Base-by-base conservation (phyloP, 805 yeast genomes). In the Metschnikowia reukaufii region DNA sequence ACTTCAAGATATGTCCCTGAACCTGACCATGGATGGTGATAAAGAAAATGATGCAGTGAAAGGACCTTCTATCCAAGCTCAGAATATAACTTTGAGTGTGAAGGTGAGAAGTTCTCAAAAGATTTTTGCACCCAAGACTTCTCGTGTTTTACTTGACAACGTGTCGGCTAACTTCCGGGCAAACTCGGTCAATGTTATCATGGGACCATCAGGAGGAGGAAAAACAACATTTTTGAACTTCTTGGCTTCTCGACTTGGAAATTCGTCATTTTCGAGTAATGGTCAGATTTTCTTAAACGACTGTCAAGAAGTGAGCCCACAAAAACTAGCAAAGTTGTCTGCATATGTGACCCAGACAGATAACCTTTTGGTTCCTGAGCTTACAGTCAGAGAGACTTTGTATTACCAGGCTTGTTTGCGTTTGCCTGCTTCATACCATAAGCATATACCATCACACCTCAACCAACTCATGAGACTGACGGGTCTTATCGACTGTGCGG, bases 311-410 rank as follows among this genome's bases (percentile, higher is more conserved):
- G 57, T 70, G 4, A 44, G 61, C 4, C 53, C 60, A 1, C 32
- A 52, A 12, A 60, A 64, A 10, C 48, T 72, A 30, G 54, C 67
- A 6, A 56, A 55, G 35, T 59, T 68, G 5, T 76, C 92, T 42
- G 87, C 92, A 0, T 88, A 85, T 64, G 96, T 88, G 17, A 78
- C 87, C 5, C 96, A 88, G 59, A 88, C 84, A 54, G 96, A 88
- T 60, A 83, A 81, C 51, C 82, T 86, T 32, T 68, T 88, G 44
- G 66, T 87, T 34, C 78, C 92, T 1, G 73, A 82, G 6, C 68
- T 88, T 45, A 88, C 96, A 0, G 96, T 89, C 2, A 63, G 83
- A 41, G 96, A 88, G 64, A 87, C 96, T 0, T 66, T 88, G 18
- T 71, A 73, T 46, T 86, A 73, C 65, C 89, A 90, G 27, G 96